phyloP scores from a whole-genome alignment of 345 rosid species.

The Capsella bursapastoris region DNA sequence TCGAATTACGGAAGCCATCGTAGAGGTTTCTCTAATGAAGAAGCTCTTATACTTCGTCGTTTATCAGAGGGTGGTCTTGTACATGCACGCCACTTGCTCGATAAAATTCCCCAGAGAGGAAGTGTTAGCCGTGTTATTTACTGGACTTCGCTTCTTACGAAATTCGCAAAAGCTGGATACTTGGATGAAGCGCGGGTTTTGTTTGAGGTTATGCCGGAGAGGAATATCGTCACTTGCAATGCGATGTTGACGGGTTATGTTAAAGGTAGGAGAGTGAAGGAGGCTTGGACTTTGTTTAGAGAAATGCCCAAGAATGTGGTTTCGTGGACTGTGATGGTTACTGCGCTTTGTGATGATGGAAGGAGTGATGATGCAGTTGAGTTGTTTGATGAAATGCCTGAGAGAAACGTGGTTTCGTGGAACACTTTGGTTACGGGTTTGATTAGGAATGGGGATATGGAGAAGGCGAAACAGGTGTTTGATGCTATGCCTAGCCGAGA shows the following conservation, averaged over 20 bases:
- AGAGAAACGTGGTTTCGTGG: constrained; percentile 70
- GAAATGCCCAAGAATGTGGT: constrained; percentile 71
- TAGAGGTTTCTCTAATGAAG: constrained; percentile 43
- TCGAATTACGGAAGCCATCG: constrained; percentile 22
- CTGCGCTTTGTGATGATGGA: constrained; percentile 53
- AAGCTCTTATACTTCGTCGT: constrained; percentile 45
- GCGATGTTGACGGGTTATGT: constrained; percentile 65
- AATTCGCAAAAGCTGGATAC: constrained; percentile 49
- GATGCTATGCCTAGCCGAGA: constrained; percentile 50
- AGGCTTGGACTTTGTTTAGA: constrained; percentile 53
- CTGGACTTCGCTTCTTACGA: constrained; percentile 67
- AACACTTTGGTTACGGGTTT: constrained; percentile 61
- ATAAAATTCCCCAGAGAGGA: constrained; percentile 51
- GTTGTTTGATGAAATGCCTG: constrained; percentile 68
- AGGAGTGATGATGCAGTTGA: constrained; percentile 50
- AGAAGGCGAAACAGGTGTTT: constrained; percentile 58
- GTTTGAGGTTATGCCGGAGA: constrained; percentile 62
- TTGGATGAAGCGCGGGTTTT: constrained; percentile 57
- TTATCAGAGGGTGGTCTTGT: constrained; percentile 44
- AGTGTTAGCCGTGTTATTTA: constrained; percentile 45
- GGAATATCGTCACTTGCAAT: constrained; percentile 60
- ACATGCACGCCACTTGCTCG: constrained; percentile 63
- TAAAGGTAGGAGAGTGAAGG: constrained; percentile 49
- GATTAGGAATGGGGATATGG: constrained; percentile 55
- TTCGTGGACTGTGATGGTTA: constrained; percentile 67